Evolutionary conservation across 768 basidiomycete genomes (phyloP), one percentile per base, ranked within the genome.

Genomic region (Leccinum subtestaceum): DNA sequence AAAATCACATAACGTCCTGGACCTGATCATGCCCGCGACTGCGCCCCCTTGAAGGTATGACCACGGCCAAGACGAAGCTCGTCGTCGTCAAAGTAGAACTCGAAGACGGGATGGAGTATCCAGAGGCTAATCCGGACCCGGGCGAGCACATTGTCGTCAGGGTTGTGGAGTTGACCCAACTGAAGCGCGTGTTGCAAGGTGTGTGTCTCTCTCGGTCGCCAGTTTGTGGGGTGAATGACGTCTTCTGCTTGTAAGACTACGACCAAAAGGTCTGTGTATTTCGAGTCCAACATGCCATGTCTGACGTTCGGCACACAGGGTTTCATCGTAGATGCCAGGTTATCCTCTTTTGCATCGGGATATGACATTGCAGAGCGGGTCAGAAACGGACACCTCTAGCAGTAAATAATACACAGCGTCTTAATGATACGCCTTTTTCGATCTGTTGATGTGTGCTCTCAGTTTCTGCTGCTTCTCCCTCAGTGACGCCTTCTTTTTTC

Each of bases 61-160:
- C 92, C 19, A 93, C 86, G 47, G 91, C 95, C 12, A 96, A 91
- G 69, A 95, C 95, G 92, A 87, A 91, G 66, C 82, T 97, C 21
- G 86, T 93, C 50, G 79, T 87, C 17, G 77, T 95, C 29, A 80
- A 81, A 59, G 88, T 93, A 47, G 71, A 77, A 34, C 77, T 98
- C 56, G 77, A 82, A n/a, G 84, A 84, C 60, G 72, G 81, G 65
- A 75, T 96, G 61, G 82, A 87, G 61, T 79, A 78, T 15, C 93
- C 93, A 0, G 75, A 80, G 11, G 86, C 91, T 56, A 84, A 89
- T 57, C 86, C 95, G 1, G 93, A 96, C 17, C 76, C 79, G n/a
- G 95, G 93, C 10, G 95, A 98, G 73, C 85, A 87, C 61, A 94
- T 98, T 63, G 80, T 86, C 45, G 84, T 81, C 46, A 81, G 83